Evolutionary conservation across 176 grass and related monocot species (phyloP), one percentile per base, ranked within the genome.

Genomic region (Lolium perenne): DNA sequence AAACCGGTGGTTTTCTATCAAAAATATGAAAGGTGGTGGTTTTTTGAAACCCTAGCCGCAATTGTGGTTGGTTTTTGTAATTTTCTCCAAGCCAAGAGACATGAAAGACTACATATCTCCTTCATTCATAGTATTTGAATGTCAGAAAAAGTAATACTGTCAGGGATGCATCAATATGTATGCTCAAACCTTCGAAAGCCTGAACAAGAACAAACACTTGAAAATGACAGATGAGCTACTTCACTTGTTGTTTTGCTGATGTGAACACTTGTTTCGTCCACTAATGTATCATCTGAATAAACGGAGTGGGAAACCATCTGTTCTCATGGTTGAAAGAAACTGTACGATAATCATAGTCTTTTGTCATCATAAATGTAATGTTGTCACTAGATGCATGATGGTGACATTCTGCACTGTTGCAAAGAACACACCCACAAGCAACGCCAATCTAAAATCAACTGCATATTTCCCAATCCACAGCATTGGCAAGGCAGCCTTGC

Each of bases 401-500:
- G 49, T 0, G 60, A 59, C 59, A 49, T 6, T 21, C 43, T 65
- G 78, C 40, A 61, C 23, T 4, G 32, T 76, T 57, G 22, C 10
- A 4, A 29, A 40, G 53, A 79, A 79, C 59, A 83, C 20, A 59
- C 77, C 38, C 83, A 49, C 71, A 61, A 82, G 83, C 14, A 81
- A 86, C 43, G 41, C 11, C 78, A 82, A 71, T 43, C 15, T 10
- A n/a, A 59, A 10, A 82, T 49, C 0, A 20, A 48, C 15, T 57
- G 9, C 7, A 18, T 45, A 15, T 43, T 66, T 56, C 9, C 4
- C 29, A 58, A 84, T 84, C 74, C 29, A 64, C 43, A 8, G 5
- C 41, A 45, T 45, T 45, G 41, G 29, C 56, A 65, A 20, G 70
- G 29, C 4, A 45, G 41, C 7, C 32, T 66, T 75, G 59, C 79